phyloP scores from a whole-genome alignment of 352 stramenopile genomes.

The Globisporangium orthogonon region DNA sequence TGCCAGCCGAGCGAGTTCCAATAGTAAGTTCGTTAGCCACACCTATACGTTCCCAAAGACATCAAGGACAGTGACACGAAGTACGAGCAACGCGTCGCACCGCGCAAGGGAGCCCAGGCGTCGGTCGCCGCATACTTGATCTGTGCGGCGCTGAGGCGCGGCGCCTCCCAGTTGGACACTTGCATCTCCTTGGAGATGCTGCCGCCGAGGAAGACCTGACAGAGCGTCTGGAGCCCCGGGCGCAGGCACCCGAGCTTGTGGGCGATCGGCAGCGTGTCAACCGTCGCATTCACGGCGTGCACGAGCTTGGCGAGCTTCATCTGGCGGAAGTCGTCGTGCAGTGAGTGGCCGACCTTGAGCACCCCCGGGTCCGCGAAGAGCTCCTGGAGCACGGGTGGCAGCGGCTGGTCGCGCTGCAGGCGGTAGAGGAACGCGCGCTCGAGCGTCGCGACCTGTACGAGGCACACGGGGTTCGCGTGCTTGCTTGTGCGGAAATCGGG shows the following conservation, averaged over 20 bases:
- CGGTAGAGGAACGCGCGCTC: conserved; percentile 72
- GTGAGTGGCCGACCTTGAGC: conserved; percentile 74
- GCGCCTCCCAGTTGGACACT: conserved; percentile 78
- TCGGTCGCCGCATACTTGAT: conserved; percentile 79
- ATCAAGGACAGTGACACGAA: too few relatives aligned
- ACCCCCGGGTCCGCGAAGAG: conserved; percentile 51
- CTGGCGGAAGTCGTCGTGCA: conserved; percentile 69
- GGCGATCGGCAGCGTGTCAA: conserved; percentile 76
- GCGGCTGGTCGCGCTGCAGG: conserved; percentile 36
- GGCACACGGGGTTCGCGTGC: conserved; percentile 57
- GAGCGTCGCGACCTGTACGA: conserved; percentile 76
- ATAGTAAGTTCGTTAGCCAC: too few relatives aligned
- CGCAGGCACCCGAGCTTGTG: conserved; percentile 72
- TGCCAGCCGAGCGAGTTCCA: too few relatives aligned
- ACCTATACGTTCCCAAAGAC: too few relatives aligned
- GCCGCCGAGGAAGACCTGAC: conserved; percentile 61
- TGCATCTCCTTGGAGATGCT: conserved; percentile 83
- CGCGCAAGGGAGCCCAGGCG: conserved; percentile 66
- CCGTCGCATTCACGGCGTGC: conserved; percentile 48
- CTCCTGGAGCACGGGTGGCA: conserved; percentile 49
- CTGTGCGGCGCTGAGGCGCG: conserved; percentile 55
- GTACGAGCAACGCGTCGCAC: conserved; percentile 22
- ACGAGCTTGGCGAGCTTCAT: conserved; percentile 56
- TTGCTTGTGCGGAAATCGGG: conserved; percentile 55
- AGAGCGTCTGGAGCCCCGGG: conserved; percentile 65